Evolutionary conservation across 139 green algal species (phyloP).

Genomic region (Chlorella ohadii): DNA sequence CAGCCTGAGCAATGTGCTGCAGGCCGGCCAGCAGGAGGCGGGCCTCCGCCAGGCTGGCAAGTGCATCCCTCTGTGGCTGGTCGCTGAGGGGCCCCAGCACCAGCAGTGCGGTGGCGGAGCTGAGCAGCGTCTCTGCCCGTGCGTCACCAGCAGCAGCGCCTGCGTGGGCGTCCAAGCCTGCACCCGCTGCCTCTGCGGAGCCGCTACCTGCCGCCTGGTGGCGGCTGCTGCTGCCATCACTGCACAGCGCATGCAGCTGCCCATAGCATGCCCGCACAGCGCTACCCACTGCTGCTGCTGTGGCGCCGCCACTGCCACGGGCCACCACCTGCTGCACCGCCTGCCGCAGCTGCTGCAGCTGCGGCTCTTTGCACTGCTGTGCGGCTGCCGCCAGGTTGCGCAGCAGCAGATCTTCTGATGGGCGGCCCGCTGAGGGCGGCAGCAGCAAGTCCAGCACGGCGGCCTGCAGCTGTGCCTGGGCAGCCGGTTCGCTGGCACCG

Average conservation of each 20-base stretch:
- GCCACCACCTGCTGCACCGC: not conserved
- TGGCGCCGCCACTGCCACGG: not conserved
- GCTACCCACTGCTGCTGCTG: not conserved
- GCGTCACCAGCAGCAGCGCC: not conserved
- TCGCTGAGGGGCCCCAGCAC: constrained; percentile 23
- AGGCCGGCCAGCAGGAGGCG: constrained; percentile 9
- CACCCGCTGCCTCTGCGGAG: not conserved
- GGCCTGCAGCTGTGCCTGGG: constrained; percentile 4
- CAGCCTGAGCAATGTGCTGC: not conserved
- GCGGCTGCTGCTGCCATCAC: not conserved
- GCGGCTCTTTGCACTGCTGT: not conserved
- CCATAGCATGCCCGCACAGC: constrained; percentile 10
- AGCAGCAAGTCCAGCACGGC: constrained; percentile 8
- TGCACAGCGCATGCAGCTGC: not conserved
- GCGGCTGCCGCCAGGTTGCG: not conserved
- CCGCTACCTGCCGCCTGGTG: not conserved
- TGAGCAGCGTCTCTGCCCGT: not conserved
- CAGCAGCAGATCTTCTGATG: not conserved
- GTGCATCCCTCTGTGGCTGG: not conserved
- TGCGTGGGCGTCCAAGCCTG: too few species aligned
- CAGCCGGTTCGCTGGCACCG: not conserved
- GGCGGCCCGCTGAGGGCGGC: not conserved
- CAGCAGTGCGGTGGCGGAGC: not conserved
- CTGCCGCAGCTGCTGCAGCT: constrained; percentile 13
- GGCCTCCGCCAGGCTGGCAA: not conserved